Evolutionary conservation across 2,329 filamentous ascomycete genomes (phyloP), one percentile per base, ranked within the genome.

Genomic region (Allantophomopsis cytisporea): DNA sequence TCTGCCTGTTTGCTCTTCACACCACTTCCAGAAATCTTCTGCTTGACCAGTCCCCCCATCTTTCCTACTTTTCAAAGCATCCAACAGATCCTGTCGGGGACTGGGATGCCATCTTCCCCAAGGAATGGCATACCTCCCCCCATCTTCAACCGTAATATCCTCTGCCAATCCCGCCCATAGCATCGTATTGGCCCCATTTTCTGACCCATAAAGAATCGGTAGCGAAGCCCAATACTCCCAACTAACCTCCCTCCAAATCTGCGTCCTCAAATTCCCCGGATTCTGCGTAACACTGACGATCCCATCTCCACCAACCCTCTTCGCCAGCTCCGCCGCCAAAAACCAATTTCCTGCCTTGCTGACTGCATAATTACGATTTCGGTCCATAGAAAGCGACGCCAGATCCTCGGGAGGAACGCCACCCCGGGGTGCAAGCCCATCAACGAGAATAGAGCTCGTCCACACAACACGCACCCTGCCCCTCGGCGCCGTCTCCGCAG

Each of bases 81-180:
- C 31, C 5, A 48, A n/a, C 8, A 49, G 28, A 42, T 50, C 44
- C 12, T 46, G 38, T 13, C 41, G 43, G 12, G 46, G 43, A 16
- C 21, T 23, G 6, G 42, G 39, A 41, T 70, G 68, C 60, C 60
- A 67, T 10, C 60, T 54, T 5, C 49, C 46, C 50, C 50, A 52
- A 5, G 50, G 50, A n/a, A 50, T 37, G 4, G 39, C 45, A 46
- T 40, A 49, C 14, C 35, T 40, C 8, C 50, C 46, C 13, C 43
- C 36, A 42, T 47, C 43, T 12, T 45, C 43, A 17, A 34, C 17
- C 18, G 31, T 46, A 14, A 45, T 33, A 41, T 39, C 34, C n/a
- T 32, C 36, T 7, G 35, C 31, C 10, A 50, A 15, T 5, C 44
- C 46, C 36, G 45, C 41, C 47, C 47, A 52, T 10, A 51, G 31